A percentile compares a stretch with the other conserved stretches of the same genome.
Conservation (phyloP, 306 rosid genomes). For the Cicer judaicum region DNA sequence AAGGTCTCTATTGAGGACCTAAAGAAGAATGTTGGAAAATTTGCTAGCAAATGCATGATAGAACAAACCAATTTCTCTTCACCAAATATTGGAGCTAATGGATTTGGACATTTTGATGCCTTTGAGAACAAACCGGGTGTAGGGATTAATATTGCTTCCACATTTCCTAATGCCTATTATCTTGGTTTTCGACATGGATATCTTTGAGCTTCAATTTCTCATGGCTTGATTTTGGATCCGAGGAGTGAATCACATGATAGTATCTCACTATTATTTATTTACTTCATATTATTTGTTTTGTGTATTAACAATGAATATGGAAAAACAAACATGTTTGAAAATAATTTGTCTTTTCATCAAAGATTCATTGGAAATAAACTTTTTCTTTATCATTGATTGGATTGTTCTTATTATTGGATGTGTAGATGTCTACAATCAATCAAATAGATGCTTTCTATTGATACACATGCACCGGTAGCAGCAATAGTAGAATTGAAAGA, state of each 20-base stretch:
- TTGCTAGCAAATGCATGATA: slow-evolving; percentile 48
- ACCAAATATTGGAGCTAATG: slow-evolving; percentile 27
- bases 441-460: no score
- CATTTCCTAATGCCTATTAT: slow-evolving; percentile 45
- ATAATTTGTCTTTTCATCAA: slow-evolving; percentile 41
- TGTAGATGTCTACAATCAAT: background rate
- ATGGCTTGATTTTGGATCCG: slow-evolving; percentile 29
- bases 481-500: no score
- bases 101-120: slow-evolving; percentile 33
- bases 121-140: slow-evolving; percentile 40
- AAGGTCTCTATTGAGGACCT: slow-evolving; percentile 58
- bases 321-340: background rate
- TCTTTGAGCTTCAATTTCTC: slow-evolving; percentile 43
- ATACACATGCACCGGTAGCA: no score
- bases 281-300: background rate
- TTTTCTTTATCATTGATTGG: slow-evolving; percentile 1
- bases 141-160: slow-evolving; percentile 33
- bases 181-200: slow-evolving; percentile 48
- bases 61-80: slow-evolving; percentile 35
- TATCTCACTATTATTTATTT: slow-evolving; percentile 30
- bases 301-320: slow-evolving; percentile 17
- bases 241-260: slow-evolving; percentile 24
- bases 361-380: slow-evolving; percentile 31
- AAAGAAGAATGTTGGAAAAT: slow-evolving; percentile 53
- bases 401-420: slow-evolving; percentile 7